Base-by-base conservation (phyloP, 2,329 filamentous ascomycete species). In the Acephala macrosclerotiorum region DNA sequence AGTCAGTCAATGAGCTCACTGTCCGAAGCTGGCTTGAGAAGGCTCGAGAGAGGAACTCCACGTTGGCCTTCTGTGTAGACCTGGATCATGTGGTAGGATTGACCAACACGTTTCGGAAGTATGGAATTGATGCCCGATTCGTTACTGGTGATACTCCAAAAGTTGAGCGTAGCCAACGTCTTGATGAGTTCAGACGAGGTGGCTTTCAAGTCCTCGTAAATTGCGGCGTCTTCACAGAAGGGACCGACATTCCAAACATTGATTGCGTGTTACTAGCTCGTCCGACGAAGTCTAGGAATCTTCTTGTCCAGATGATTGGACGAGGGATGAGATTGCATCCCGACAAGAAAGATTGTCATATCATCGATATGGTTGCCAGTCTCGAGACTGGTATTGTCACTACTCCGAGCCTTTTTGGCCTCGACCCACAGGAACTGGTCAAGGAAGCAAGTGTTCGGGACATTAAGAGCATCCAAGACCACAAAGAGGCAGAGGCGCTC, bases 241-340 rank as follows among this genome's bases (percentile, higher is more conserved):
- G 96, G 1, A 99, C 96, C 0, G 96, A 99, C 75, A 97, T 99
- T 36, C 96, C 96, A 6, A 97, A 97, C 76, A 92, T 99, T 70
- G 96, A 99, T 80, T 98, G 96, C 75, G 87, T 99, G 26, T 76
- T 99, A 9, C 84, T 99, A 9, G 94, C 91, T 3, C 84, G 96
- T 26, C 96, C 96, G 0, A 99, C 96, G 1, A 89, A 90, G 71
- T 98, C 96, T 18, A 89, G 92, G n/a, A 98, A 97, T 72, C 82
- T 99, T 2, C 86, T 99, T 1, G 89, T 98, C 0, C 96, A 99
- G 79, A 99, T 99, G 96, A 97, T 99, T 68, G 96, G 96, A 0
- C 87, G 96, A 73, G 96, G 96, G 4, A 92, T 99, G 88, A 88
- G 96, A 49, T 80, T 97, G 45, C 86, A 93, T 76, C 83, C 89